Conservation (phyloP, 2,329 filamentous ascomycete species). For the Sporothrix sp. region DNA sequence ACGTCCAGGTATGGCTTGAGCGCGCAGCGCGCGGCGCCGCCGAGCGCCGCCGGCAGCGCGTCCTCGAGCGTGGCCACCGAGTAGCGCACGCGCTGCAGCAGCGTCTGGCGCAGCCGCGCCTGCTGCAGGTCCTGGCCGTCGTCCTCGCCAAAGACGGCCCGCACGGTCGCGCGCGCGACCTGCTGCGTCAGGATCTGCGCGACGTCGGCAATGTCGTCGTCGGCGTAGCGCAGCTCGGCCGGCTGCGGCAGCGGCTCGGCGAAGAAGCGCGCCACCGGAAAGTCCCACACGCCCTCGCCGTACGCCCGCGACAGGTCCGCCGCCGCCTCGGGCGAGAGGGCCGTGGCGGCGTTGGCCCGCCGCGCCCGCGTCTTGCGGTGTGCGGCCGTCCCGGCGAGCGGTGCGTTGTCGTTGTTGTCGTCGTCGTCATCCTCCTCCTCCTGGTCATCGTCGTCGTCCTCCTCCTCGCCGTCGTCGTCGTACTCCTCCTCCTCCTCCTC, state of each 20-base stretch:
- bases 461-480: too few relatives aligned
- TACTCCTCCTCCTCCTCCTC: too few relatives aligned
- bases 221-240: slow-evolving; percentile 36
- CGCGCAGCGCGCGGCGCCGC: slow-evolving; percentile 31
- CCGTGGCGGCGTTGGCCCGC: slow-evolving; percentile 25
- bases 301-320: slow-evolving; percentile 41
- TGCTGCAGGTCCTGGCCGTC: slow-evolving; percentile 30
- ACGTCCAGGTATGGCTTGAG: slow-evolving; percentile 46
- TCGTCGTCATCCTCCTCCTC: slow-evolving; percentile 28
- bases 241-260: slow-evolving; percentile 47
- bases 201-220: slow-evolving; percentile 54
- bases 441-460: too few relatives aligned
- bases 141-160: slow-evolving; percentile 13
- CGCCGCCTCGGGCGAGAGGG: slow-evolving; percentile 36
- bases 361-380: slow-evolving; percentile 34
- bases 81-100: slow-evolving; percentile 35
- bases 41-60: slow-evolving; percentile 36
- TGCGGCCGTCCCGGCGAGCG: slow-evolving; percentile 38
- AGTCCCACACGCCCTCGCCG: slow-evolving; percentile 38
- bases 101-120: slow-evolving; percentile 29
- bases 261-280: slow-evolving; percentile 46
- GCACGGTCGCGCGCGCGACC: slow-evolving; percentile 32
- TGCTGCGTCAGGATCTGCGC: slow-evolving; percentile 66
- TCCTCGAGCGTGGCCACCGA: slow-evolving; percentile 40
- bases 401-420: slow-evolving; percentile 44